These are phyloP conservation scores for Lasiodiplodia citricola DNA, from an alignment of 2,329 filamentous ascomycete genomes.

Conservation along the genomic window DNA sequence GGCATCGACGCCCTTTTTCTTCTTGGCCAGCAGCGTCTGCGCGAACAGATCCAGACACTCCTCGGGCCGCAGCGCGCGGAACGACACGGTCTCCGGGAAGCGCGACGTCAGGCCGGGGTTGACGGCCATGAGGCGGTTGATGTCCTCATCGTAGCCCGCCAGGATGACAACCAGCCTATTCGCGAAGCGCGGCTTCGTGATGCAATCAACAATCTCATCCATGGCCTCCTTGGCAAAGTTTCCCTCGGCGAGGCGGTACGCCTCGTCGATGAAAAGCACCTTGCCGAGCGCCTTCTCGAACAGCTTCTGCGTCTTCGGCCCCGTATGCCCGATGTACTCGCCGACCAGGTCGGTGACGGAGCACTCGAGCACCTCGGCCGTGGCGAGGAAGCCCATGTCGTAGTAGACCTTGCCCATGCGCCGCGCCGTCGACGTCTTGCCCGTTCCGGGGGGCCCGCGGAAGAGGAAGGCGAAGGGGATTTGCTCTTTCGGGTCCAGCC, in stretches of 20 bases:
- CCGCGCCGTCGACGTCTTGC: conserved; percentile 74
- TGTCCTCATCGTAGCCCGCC: conserved; percentile 71
- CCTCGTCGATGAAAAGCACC: conserved; percentile 75
- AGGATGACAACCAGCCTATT: conserved; percentile 70
- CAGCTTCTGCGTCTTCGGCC: conserved; percentile 66
- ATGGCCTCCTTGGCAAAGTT: conserved; percentile 63
- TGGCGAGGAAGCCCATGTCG: conserved; percentile 71
- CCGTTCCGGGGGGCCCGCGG: conserved; percentile 69
- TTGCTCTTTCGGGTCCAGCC: conserved; percentile 61
- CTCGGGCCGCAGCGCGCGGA: conserved; percentile 47
- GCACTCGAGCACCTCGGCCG: conserved; percentile 65
- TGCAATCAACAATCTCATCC: conserved; percentile 57
- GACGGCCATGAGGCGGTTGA: conserved; percentile 64
- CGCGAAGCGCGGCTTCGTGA: conserved; percentile 63
- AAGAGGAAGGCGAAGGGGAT: conserved; percentile 74
- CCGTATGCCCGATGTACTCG: conserved; percentile 71
- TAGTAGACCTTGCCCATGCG: conserved; percentile 79
- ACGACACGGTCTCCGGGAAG: conserved; percentile 67
- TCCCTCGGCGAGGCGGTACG: conserved; percentile 67
- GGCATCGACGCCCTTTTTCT: conserved; percentile 41
- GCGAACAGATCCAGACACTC: conserved; percentile 47
- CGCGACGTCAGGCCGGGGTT: conserved; percentile 69
- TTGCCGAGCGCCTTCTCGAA: conserved; percentile 68
- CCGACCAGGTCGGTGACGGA: conserved; percentile 73
- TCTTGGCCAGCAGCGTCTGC: conserved; percentile 37